Evolutionary conservation across 1,139 yeast species (phyloP).

Genomic region (Taphrina flavorubra): DNA sequence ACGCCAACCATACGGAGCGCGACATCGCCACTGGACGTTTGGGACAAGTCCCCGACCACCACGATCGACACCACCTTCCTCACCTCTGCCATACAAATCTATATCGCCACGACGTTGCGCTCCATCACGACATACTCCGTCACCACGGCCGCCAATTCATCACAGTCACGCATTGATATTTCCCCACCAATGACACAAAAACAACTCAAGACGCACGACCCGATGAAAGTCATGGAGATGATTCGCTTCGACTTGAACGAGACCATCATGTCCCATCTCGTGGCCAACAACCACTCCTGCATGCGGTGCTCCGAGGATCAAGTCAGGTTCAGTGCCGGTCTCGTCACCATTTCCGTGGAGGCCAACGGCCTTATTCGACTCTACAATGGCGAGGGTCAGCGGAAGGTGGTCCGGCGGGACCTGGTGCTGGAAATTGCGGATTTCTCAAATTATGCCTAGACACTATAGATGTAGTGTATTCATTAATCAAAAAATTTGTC

Average conservation of each 20-base stretch:
- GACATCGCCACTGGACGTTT: background rate
- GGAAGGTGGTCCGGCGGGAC: conserved; percentile 1
- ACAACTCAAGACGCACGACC: conserved; percentile 18
- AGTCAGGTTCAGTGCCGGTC: conserved; percentile 8
- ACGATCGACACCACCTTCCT: conserved; percentile 10
- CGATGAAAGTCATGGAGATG: conserved; percentile 13
- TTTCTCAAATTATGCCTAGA: background rate
- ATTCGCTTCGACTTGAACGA: conserved; percentile 6
- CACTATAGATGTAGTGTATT: background rate
- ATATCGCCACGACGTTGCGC: conserved; percentile 5
- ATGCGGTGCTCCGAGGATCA: conserved; percentile 18
- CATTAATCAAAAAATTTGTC: no score
- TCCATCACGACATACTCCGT: conserved; percentile 11
- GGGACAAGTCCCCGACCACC: conserved; percentile 3
- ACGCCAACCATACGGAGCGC: background rate
- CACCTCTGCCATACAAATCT: background rate
- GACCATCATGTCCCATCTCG: conserved; percentile 6
- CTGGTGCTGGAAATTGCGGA: background rate
- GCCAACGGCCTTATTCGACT: background rate
- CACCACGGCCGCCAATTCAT: background rate
- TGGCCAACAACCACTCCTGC: background rate
- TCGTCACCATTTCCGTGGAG: background rate
- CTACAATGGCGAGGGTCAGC: background rate
- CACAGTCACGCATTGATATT: background rate
- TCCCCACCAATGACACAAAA: background rate